phyloP scores from a whole-genome alignment of 306 rosid species.

The Hippophae gyantsensis region DNA sequence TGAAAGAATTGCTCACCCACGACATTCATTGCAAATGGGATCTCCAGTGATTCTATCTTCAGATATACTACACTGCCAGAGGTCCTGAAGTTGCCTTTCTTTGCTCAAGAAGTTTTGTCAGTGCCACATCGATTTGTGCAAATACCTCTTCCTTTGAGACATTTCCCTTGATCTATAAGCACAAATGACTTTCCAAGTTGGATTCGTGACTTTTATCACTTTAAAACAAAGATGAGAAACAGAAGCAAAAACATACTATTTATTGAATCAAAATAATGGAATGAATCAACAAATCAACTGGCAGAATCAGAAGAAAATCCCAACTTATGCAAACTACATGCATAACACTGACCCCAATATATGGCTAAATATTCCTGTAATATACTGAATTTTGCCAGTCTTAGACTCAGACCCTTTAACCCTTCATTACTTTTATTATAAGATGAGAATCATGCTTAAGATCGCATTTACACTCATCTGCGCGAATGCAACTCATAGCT shows the following conservation, averaged over 20 bases:
- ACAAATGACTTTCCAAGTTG: not conserved
- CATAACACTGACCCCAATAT: not conserved
- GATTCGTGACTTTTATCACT: not conserved
- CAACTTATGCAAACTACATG: not conserved
- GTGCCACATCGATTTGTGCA: conserved; percentile 50
- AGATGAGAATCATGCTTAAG: no score
- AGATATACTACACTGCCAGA: conserved; percentile 32
- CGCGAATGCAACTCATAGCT: no score
- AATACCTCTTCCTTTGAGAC: conserved; percentile 59
- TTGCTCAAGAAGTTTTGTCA: conserved; percentile 43
- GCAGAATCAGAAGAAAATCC: no score
- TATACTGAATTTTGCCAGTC: not conserved
- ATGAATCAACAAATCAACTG: not conserved
- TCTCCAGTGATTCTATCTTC: conserved; percentile 3
- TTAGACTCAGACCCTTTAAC: not conserved
- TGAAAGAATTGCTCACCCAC: not conserved
- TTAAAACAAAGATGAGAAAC: not conserved
- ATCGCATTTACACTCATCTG: no score
- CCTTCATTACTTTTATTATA: not conserved
- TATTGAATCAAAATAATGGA: not conserved
- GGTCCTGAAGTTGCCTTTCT: conserved; percentile 42
- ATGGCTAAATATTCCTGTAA: not conserved
- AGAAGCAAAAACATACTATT: not conserved
- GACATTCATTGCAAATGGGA: not conserved
- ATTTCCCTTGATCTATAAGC: conserved; percentile 25